Evolutionary conservation across 441 rosid species (phyloP).

Genomic region (Syzygium malaccense): DNA sequence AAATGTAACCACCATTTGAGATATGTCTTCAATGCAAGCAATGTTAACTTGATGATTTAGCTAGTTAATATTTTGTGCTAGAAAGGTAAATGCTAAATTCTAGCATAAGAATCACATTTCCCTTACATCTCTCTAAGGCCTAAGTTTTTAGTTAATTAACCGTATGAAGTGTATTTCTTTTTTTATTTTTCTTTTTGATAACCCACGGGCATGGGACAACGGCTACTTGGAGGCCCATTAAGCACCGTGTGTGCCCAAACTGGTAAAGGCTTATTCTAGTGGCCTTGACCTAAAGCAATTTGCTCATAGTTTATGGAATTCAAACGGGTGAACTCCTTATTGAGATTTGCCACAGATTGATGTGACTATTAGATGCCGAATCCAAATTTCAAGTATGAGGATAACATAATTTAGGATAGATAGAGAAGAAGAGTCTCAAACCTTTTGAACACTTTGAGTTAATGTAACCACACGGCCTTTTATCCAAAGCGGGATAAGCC

Average conservation of each 20-base stretch:
- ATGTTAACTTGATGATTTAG: not conserved
- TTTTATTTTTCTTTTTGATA: not conserved
- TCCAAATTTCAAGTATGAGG: not conserved
- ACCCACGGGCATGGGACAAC: not conserved
- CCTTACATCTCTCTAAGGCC: not conserved
- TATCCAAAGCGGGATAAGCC: conserved; percentile 80
- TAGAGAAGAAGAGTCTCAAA: not conserved
- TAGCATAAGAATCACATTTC: not conserved
- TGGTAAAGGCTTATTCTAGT: not conserved
- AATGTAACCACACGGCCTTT: conserved; percentile 81
- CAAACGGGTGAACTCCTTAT: not conserved
- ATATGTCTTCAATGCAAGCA: not conserved
- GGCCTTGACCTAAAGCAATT: not conserved
- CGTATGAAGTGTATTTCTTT: not conserved
- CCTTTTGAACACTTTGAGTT: conserved; percentile 88
- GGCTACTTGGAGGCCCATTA: not conserved
- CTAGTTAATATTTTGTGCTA: not conserved
- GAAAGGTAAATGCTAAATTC: not conserved
- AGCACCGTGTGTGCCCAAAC: not conserved
- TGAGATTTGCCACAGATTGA: not conserved
- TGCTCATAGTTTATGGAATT: not conserved
- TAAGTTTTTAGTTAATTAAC: not conserved
- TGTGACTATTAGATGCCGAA: not conserved
- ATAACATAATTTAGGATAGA: not conserved
- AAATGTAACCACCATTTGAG: not conserved